Percentiles rank a stretch among this genome's conserved stretches.
These are phyloP conservation scores for Beta macrorhiza DNA, from an alignment of 179 eudicot genomes.

Conservation along the genomic window DNA sequence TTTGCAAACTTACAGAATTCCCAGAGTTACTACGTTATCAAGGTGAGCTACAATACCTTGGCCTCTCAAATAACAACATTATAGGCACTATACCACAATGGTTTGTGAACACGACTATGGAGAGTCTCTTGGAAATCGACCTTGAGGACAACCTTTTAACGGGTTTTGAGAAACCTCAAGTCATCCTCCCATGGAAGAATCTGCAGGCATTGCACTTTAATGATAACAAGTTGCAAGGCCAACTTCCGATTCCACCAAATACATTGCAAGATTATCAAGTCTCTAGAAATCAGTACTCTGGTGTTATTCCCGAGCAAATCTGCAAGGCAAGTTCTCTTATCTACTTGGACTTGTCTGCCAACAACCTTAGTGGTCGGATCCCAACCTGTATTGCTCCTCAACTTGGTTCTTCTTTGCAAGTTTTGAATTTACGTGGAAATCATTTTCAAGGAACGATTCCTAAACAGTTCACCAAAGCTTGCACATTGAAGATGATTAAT, in stretches of 20 bases:
- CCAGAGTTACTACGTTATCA: slow-evolving; percentile 25
- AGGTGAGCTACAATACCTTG: neutral
- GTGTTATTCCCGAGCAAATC: neutral
- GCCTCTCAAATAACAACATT: slow-evolving; percentile 14
- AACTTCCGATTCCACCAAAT: slow-evolving; percentile 18
- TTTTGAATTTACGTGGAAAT: slow-evolving; percentile 18
- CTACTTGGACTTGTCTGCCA: slow-evolving; percentile 26
- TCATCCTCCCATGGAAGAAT: slow-evolving; percentile 23
- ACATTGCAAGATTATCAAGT: slow-evolving; percentile 4
- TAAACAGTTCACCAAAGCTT: neutral
- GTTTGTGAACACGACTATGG: slow-evolving; percentile 21
- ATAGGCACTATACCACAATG: slow-evolving; percentile 31
- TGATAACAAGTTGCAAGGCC: slow-evolving; percentile 15
- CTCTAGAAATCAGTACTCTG: neutral
- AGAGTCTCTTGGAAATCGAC: neutral
- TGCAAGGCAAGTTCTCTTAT: neutral
- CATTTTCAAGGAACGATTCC: slow-evolving; percentile 23
- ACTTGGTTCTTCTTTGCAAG: neutral
- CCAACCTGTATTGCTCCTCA: slow-evolving; percentile 18
- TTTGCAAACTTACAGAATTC: slow-evolving; percentile 28
- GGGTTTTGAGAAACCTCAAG: slow-evolving; percentile 19
- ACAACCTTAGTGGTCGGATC: slow-evolving; percentile 24
- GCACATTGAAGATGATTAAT: slow-evolving; percentile 19
- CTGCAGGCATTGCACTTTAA: neutral
- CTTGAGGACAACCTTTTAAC: slow-evolving; percentile 25